Evolutionary conservation across 1,139 yeast genomes (phyloP).

Genomic region (Pichia sp.): DNA sequence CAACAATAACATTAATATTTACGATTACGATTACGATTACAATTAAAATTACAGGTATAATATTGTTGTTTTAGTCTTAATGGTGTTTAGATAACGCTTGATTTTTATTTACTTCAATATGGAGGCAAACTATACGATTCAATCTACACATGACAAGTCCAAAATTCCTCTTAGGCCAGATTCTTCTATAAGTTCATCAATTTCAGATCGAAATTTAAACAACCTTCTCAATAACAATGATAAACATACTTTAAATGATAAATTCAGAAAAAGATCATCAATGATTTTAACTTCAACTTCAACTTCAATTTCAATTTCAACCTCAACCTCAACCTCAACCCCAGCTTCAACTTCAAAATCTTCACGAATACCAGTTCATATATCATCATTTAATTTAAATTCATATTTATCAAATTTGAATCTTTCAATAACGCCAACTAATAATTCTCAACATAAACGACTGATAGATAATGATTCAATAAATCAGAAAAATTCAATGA

Average conservation of each 20-base stretch:
- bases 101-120: neutral
- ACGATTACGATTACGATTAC: too few species aligned
- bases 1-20: too few species aligned
- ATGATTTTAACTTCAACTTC: neutral
- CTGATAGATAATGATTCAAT: too few species aligned
- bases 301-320: neutral
- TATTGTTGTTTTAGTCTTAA: too few species aligned
- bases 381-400: conserved; percentile 4
- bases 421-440: neutral
- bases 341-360: neutral
- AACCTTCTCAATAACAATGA: neutral
- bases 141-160: conserved; percentile 9
- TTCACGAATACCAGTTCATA: conserved; percentile 9
- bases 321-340: neutral
- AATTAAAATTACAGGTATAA: too few species aligned
- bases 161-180: conserved; percentile 5
- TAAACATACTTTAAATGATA: neutral
- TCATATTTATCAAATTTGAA: neutral
- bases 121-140: neutral
- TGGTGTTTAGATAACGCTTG: too few species aligned
- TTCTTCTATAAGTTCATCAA: conserved; percentile 3
- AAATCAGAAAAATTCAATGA: too few species aligned
- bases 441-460: neutral
- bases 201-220: neutral
- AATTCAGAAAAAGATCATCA: conserved; percentile 3